Evolutionary conservation across 352 stramenopile genomes (phyloP).

Genomic region (Pythium aquatile): DNA sequence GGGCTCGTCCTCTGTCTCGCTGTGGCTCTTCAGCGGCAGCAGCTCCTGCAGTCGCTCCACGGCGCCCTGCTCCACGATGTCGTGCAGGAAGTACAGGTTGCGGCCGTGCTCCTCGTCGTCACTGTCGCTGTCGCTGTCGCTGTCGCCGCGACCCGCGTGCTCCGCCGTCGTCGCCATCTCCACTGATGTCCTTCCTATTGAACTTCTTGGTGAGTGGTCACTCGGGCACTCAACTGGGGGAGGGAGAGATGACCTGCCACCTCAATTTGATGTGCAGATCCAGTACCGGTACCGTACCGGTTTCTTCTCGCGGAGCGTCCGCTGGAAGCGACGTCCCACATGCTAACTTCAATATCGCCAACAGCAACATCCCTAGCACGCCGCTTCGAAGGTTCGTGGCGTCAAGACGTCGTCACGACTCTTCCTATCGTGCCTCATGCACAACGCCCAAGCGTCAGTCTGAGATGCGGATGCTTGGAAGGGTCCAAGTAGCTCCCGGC

Average conservation of each 20-base stretch:
- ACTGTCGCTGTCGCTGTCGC: conserved; percentile 32
- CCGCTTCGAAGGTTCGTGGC: not conserved
- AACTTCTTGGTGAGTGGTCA: not conserved
- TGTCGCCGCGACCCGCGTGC: conserved; percentile 5
- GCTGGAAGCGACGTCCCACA: not conserved
- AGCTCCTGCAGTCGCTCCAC: conserved; percentile 46
- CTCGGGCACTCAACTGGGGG: not conserved
- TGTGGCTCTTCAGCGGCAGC: conserved; percentile 34
- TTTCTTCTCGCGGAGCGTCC: not conserved
- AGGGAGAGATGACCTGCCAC: not conserved
- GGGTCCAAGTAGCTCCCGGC: not conserved
- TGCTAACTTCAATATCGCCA: conserved; percentile 20
- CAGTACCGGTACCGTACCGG: conserved; percentile 8
- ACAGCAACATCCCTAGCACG: conserved; percentile 13
- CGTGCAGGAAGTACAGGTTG: conserved; percentile 54
- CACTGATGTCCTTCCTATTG: not conserved
- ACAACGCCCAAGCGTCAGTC: not conserved
- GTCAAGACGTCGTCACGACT: not conserved
- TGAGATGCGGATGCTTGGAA: not conserved
- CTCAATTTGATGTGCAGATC: not conserved
- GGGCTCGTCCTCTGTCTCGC: not conserved
- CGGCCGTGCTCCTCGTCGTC: conserved; percentile 43
- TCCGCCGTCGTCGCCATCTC: conserved; percentile 9
- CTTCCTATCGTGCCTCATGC: too few relatives aligned
- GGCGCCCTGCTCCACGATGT: conserved; percentile 53